Base-by-base conservation (phyloP, 1,284 basidiomycete species). In the Ganoderma boninense region DNA sequence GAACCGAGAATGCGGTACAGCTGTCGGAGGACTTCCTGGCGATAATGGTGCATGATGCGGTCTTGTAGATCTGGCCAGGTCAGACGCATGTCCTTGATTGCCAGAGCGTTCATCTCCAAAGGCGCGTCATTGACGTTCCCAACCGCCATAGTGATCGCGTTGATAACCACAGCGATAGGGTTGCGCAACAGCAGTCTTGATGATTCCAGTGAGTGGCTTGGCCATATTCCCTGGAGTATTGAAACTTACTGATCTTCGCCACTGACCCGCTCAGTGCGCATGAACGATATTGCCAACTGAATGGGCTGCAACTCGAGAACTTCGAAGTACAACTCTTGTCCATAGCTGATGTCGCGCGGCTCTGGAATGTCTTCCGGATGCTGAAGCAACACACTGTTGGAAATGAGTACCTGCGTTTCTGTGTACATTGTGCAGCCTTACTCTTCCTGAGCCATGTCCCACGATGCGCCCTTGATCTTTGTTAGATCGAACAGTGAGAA, bases 81-180 rank as follows among this genome's bases (percentile, higher is more conserved):
- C 62, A 99, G 82, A 18, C 97, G 93, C 84, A 97, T 96, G 77
- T 99, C 98, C 79, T 97, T 97, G 79, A 99, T 94, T 40, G 94
- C 95, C 44, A 99, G 87, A 0, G 97, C 95, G 79, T 99, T 99
- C 84, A 99, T 89, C 75, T 95, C 94, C 62, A 99, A 87, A n/a
- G 96, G 95, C 0, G 98, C 97, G 74, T 97, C 96, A 77, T 99
- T 99, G 81, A 99, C 90, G 77, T 99, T 99, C 11, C 98, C 98
- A 32, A 99, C 85, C 0, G 97, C 94, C 97, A 99, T 99, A 0
- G 97, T 97, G 61, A 99, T 84, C 4, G 97, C 97, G 78, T 99
- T 98, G 72, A 99, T 85, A 44, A 97, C 90, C 67, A 98, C 96
- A 68, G 97, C 96, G 74, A 99, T 83, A 0, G 98, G 98, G 78